Conservation (phyloP, 73 alveolate species). For the Paraurostyla sp. region DNA sequence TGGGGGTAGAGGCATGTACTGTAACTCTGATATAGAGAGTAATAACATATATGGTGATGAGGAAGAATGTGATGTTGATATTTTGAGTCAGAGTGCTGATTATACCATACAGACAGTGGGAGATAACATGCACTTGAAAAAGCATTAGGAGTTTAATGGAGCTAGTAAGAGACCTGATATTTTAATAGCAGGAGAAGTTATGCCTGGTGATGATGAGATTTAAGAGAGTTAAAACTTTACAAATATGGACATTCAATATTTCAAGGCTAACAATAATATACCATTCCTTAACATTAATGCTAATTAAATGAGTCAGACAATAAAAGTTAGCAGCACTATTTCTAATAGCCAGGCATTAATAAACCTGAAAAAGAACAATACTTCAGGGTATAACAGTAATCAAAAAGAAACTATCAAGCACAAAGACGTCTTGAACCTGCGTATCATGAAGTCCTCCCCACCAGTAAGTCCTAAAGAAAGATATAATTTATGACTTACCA, state of each 20-base stretch:
- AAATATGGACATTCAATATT: not conserved
- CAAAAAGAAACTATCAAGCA: not conserved
- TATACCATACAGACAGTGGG: constrained; percentile 27
- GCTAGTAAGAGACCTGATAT: constrained; percentile 50
- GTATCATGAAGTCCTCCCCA: constrained; percentile 8
- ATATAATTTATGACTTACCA: too few relatives aligned
- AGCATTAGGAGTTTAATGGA: constrained; percentile 22
- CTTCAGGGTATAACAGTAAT: not conserved
- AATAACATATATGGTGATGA: not conserved
- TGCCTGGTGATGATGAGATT: constrained; percentile 22
- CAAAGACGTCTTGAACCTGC: not conserved
- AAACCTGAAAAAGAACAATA: not conserved
- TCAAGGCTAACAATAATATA: constrained; percentile 1
- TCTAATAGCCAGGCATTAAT: not conserved
- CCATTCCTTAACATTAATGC: constrained; percentile 23
- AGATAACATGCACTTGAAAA: constrained; percentile 1
- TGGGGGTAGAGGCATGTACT: too few relatives aligned
- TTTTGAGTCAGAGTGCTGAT: not conserved
- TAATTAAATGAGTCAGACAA: not conserved
- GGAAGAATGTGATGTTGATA: constrained; percentile 40
- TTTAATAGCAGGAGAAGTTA: not conserved
- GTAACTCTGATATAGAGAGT: constrained; percentile 29
- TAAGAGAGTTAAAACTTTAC: not conserved
- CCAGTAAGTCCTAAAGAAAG: constrained; percentile 43
- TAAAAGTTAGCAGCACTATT: not conserved